Evolutionary conservation across 768 basidiomycete species (phyloP).

Genomic region (Collybiopsis confluens): DNA sequence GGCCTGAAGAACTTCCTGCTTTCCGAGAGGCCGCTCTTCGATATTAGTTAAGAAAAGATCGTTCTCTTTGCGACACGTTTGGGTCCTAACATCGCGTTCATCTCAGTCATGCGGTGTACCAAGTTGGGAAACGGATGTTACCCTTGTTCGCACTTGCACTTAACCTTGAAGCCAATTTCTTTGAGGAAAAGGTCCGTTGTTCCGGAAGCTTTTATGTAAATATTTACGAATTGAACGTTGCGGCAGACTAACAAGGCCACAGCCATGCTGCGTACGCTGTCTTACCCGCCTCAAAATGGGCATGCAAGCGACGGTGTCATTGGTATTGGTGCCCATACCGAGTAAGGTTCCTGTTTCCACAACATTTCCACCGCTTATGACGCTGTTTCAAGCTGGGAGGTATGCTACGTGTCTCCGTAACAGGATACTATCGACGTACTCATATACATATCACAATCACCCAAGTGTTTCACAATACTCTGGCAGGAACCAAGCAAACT

Average conservation of each 20-base stretch:
- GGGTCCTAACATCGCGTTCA: not conserved
- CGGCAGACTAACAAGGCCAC: constrained; percentile 56
- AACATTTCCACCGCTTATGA: not conserved
- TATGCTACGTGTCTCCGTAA: constrained; percentile 11
- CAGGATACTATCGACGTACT: not conserved
- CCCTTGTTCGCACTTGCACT: constrained; percentile 70
- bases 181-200: constrained; percentile 56
- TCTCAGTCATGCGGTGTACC: constrained; percentile 45
- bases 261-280: constrained; percentile 61
- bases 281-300: constrained; percentile 73
- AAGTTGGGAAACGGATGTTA: constrained; percentile 55
- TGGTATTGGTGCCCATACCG: constrained; percentile 84
- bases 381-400: constrained; percentile 36
- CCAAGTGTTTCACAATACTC: constrained; percentile 81
- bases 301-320: constrained; percentile 59
- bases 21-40: constrained; percentile 56
- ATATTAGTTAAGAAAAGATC: constrained; percentile 51
- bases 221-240: not conserved
- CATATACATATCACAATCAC: not conserved
- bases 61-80: not conserved
- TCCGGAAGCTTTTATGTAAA: not conserved
- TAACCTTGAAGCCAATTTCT: constrained; percentile 54
- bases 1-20: constrained; percentile 61
- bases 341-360: constrained; percentile 36
- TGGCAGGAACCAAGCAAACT: constrained; percentile 74